phyloP scores from a whole-genome alignment of 257 asterid species.

The Thymus mandschuricus region DNA sequence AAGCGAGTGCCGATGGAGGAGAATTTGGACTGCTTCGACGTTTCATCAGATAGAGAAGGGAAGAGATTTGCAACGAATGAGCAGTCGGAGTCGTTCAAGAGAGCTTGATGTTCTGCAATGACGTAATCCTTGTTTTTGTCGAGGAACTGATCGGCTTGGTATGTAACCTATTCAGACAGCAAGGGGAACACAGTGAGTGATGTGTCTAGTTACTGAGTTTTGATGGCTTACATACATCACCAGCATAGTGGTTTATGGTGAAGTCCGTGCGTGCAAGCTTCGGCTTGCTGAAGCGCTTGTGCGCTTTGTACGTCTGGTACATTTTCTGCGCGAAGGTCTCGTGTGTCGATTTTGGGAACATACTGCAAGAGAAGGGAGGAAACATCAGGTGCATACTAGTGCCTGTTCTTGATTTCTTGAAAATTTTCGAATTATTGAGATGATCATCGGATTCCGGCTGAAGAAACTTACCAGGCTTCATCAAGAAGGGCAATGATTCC shows the following conservation, averaged over 20 bases:
- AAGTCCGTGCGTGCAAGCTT: slow-evolving; percentile 89
- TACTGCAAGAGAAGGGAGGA: slow-evolving; percentile 58
- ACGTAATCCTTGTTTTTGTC: slow-evolving; percentile 97
- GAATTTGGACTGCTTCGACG: slow-evolving; percentile 88
- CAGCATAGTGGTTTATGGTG: slow-evolving; percentile 92
- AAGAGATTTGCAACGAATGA: slow-evolving; percentile 74
- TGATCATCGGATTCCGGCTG: not conserved
- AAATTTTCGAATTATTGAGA: not conserved
- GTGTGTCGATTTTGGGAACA: slow-evolving; percentile 97
- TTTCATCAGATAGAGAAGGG: slow-evolving; percentile 75
- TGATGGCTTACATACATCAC: slow-evolving; percentile 69
- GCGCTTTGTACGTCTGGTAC: slow-evolving; percentile 89
- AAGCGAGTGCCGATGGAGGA: slow-evolving; percentile 96
- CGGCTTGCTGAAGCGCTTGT: slow-evolving; percentile 94
- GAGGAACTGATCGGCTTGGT: slow-evolving; percentile 90
- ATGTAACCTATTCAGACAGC: slow-evolving; percentile 68
- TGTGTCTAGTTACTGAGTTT: slow-evolving; percentile 11
- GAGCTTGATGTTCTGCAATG: slow-evolving; percentile 93
- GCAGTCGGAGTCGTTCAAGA: slow-evolving; percentile 74
- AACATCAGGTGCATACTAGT: slow-evolving; percentile 28
- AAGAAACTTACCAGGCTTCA: slow-evolving; percentile 85
- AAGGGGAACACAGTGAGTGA: slow-evolving; percentile 19
- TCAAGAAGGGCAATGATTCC: slow-evolving; percentile 97
- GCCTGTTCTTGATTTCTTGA: too few relatives aligned
- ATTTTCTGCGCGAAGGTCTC: slow-evolving; percentile 96